A percentile compares a stretch with the other conserved stretches of the same genome.
Evolutionary conservation across 768 basidiomycete species (phyloP).

Genomic region (Trametopsis cervina): DNA sequence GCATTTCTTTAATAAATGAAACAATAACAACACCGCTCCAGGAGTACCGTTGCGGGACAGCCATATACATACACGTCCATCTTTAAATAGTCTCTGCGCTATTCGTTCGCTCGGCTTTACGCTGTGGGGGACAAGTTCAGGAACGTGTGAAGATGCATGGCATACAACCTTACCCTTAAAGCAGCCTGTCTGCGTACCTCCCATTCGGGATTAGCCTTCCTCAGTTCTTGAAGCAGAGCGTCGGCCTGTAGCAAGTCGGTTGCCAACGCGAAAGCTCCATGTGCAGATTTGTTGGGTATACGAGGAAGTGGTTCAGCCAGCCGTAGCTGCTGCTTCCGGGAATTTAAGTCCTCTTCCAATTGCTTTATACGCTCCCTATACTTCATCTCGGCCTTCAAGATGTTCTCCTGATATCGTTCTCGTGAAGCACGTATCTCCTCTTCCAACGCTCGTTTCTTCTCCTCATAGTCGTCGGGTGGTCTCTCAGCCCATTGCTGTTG

Average conservation of each 20-base stretch:
- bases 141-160: slow-evolving; percentile 1
- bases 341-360: slow-evolving; percentile 25
- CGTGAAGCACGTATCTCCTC: slow-evolving; percentile 7
- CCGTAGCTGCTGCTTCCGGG: neutral
- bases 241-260: slow-evolving; percentile 31
- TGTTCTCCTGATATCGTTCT: slow-evolving; percentile 19
- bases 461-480: neutral
- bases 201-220: slow-evolving; percentile 56
- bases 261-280: slow-evolving; percentile 5
- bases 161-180: slow-evolving; percentile 35
- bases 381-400: slow-evolving; percentile 16
- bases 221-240: slow-evolving; percentile 49
- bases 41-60: neutral
- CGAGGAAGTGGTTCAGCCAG: neutral
- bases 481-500: neutral
- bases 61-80: neutral
- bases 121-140: slow-evolving; percentile 13
- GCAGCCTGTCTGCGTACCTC: slow-evolving; percentile 45
- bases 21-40: slow-evolving; percentile 1
- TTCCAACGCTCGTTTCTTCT: neutral
- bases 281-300: neutral
- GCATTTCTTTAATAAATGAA: slow-evolving; percentile 6
- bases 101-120: slow-evolving; percentile 14
- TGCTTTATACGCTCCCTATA: slow-evolving; percentile 30
- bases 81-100: neutral